Evolutionary conservation across 306 rosid genomes (phyloP), one percentile per base, ranked within the genome.

Genomic region (Albizia julibrissin): DNA sequence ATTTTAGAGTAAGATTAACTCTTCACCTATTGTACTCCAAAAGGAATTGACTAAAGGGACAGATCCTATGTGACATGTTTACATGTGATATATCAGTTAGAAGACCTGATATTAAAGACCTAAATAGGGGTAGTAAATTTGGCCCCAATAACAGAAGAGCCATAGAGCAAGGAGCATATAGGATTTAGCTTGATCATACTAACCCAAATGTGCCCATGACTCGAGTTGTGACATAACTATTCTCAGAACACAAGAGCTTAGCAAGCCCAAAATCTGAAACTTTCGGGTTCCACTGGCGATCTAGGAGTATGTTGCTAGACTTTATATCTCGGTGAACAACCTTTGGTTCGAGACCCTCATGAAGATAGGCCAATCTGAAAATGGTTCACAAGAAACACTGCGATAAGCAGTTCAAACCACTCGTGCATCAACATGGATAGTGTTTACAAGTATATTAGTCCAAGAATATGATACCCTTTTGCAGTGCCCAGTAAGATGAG

Each of bases 161-260:
- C 19, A 19, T 19, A 7, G 1, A 58, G 15, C 15, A 58, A 58
- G 65, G 66, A 59, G 10, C 31, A 64, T 29, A 61, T 10, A 27
- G 24, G 69, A 75, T 75, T 54, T 10, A 46, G 67, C 37, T 37
- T 29, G 69, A 75, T 84, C 77, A 83, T 81, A 90, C 98, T 92
- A 78, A 93, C 99, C 99, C 99, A 86, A 95, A 95, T 73, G 99
- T 95, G 46, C 99, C 99, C 99, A 95, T 93, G 83, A 95, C 99
- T 58, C 99, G 94, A 78, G 99, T 95, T 5, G 99, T 93, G 85
- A 95, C 97, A 47, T 95, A 95, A 78, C 99, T 95, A 15, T 81
- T 87, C 86, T 95, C 99, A 0, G 98, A 88, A 85, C 90, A 85
- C 71, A 95, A 82, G 82, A 95, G 99, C 87, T 95, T 93, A 58